Evolutionary conservation across 2,329 filamentous ascomycete genomes (phyloP).

Genomic region (Dryadomyces sulphureus): DNA sequence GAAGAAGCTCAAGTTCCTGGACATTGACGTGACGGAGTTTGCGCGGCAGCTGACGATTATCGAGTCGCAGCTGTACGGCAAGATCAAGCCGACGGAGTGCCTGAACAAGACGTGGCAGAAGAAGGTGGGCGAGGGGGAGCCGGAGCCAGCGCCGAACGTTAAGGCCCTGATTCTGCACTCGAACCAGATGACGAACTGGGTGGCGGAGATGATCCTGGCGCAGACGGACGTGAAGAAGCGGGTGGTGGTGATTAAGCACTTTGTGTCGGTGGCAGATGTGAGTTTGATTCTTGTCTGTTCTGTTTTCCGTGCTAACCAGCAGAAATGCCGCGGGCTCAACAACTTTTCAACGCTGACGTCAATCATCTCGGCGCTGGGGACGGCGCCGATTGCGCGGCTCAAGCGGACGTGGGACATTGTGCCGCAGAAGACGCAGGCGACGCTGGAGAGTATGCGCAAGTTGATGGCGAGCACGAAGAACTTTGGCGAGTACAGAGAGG

Average conservation of each 20-base stretch:
- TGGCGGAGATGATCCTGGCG: constrained; percentile 94
- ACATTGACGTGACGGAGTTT: constrained; percentile 92
- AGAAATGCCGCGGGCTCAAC: constrained; percentile 90
- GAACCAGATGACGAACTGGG: constrained; percentile 98
- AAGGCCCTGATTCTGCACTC: constrained; percentile 95
- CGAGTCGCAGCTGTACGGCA: constrained; percentile 84
- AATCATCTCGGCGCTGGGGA: constrained; percentile 90
- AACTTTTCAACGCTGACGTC: constrained; percentile 97
- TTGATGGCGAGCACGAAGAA: constrained; percentile 98
- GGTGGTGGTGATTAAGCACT: constrained; percentile 96
- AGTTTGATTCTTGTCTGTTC: constrained; percentile 17
- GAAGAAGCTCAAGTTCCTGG: constrained; percentile 97
- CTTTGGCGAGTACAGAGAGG: constrained; percentile 91
- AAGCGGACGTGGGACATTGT: constrained; percentile 92
- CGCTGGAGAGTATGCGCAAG: constrained; percentile 79
- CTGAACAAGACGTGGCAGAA: constrained; percentile 99
- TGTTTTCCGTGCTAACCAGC: constrained; percentile 9
- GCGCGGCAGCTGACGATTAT: constrained; percentile 96
- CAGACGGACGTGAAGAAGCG: constrained; percentile 91
- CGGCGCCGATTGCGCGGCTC: constrained; percentile 85
- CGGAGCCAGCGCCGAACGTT: constrained; percentile 82
- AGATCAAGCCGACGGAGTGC: constrained; percentile 91
- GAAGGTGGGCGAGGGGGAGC: constrained; percentile 68
- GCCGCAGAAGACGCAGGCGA: constrained; percentile 64
- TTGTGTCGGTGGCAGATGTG: constrained; percentile 90